A percentile compares a stretch with the other conserved stretches of the same genome.
These are phyloP conservation scores for Scheffersomyces stipitis DNA, from an alignment of 805 yeast species.

Conservation along the genomic window DNA sequence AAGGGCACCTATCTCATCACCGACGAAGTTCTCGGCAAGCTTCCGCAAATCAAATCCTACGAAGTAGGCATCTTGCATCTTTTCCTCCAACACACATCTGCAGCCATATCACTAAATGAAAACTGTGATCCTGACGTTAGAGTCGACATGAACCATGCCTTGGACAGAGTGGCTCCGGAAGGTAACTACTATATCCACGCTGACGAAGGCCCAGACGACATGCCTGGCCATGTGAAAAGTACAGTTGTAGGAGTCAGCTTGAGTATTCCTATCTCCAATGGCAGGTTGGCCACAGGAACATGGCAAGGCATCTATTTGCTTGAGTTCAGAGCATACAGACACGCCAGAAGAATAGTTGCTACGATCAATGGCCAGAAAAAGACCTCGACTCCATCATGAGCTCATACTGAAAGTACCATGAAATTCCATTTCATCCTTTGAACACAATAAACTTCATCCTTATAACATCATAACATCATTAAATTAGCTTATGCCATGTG, in stretches of 20 bases:
- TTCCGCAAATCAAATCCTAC: conserved; percentile 61
- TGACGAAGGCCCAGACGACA: conserved; percentile 82
- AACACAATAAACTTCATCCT: not conserved
- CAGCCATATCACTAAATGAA: conserved; percentile 74
- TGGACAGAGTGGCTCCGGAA: conserved; percentile 71
- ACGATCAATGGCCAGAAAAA: conserved; percentile 64
- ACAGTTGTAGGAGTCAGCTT: conserved; percentile 53
- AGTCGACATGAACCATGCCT: conserved; percentile 60
- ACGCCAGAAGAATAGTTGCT: conserved; percentile 66
- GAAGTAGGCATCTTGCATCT: conserved; percentile 64
- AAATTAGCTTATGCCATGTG: too few species aligned
- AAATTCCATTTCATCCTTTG: conserved; percentile 1
- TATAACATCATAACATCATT: too few species aligned
- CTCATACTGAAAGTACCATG: not conserved
- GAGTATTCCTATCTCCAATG: conserved; percentile 68
- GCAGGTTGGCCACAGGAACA: conserved; percentile 69
- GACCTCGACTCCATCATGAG: not conserved
- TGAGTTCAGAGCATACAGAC: conserved; percentile 68
- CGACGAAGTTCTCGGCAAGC: conserved; percentile 53
- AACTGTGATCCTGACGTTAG: conserved; percentile 81
- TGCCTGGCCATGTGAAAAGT: conserved; percentile 79
- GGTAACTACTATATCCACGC: conserved; percentile 55
- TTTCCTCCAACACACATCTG: conserved; percentile 78
- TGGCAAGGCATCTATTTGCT: conserved; percentile 84
- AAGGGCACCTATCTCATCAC: conserved; percentile 74